Percentiles rank a stretch among this genome's conserved stretches.
Evolutionary conservation across 441 rosid species (phyloP).

Genomic region (Aleurites moluccanus): DNA sequence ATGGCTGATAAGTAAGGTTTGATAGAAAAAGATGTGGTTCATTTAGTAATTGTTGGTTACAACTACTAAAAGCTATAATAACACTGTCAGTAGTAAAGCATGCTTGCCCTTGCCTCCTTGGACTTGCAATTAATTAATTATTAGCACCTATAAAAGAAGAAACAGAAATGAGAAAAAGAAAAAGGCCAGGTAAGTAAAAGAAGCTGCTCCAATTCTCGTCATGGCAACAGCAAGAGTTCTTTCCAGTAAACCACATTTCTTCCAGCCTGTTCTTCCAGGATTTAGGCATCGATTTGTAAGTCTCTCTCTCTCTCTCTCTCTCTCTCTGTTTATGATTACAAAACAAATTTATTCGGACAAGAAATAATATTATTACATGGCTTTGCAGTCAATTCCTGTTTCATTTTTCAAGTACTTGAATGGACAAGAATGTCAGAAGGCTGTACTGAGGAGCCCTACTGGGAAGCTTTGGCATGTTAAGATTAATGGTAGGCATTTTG

Average conservation of each 20-base stretch:
- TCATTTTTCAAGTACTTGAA: constrained; percentile 22
- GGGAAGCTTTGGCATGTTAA: constrained; percentile 22
- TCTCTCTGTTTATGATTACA: background rate
- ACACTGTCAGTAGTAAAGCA: too few relatives aligned
- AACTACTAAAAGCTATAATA: too few relatives aligned
- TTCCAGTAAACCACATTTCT: constrained; percentile 20
- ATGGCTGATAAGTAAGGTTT: too few relatives aligned
- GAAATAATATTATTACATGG: background rate
- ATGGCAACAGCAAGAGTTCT: background rate
- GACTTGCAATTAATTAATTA: too few relatives aligned
- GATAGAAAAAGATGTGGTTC: too few relatives aligned
- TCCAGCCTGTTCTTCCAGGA: constrained; percentile 29
- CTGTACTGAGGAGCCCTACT: constrained; percentile 3
- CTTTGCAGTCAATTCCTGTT: constrained; percentile 26
- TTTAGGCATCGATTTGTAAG: constrained; percentile 19
- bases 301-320: background rate
- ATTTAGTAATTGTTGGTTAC: too few relatives aligned
- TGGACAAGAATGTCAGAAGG: background rate
- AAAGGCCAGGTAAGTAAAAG: background rate
- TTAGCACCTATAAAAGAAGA: too few relatives aligned
- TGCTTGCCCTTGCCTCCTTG: too few relatives aligned
- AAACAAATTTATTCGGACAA: too few relatives aligned
- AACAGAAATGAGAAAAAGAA: background rate
- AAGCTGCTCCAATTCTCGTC: background rate
- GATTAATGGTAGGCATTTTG: constrained; percentile 17